Evolutionary conservation across 148 eudicot species (phyloP).

Genomic region (Spergularia bocconei): DNA sequence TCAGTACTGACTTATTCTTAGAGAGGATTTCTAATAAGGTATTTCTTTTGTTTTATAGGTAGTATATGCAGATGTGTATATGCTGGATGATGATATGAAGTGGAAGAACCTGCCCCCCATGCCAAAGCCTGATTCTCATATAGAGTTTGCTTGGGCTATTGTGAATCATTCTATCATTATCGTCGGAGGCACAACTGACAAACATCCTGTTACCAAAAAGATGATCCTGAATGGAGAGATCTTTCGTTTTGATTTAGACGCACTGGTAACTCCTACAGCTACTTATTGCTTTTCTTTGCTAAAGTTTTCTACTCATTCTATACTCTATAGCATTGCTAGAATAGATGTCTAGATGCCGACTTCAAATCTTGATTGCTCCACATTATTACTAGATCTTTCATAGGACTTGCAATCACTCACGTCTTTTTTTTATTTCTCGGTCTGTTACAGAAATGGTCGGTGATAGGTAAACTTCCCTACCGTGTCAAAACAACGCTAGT

Average conservation of each 20-base stretch:
- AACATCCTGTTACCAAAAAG: constrained; percentile 88
- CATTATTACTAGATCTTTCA: too few species aligned
- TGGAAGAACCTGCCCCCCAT: constrained; percentile 91
- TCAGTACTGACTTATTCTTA: not conserved
- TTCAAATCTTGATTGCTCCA: not conserved
- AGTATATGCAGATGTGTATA: constrained; percentile 79
- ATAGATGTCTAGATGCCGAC: not conserved
- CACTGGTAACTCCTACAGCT: constrained; percentile 46
- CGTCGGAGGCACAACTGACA: constrained; percentile 96
- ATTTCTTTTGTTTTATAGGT: constrained; percentile 40
- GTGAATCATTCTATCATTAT: constrained; percentile 72
- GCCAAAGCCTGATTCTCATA: constrained; percentile 98
- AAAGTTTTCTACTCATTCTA: not conserved
- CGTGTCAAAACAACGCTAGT: constrained; percentile 94
- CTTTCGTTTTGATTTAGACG: constrained; percentile 67
- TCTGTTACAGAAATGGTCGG: constrained; percentile 74
- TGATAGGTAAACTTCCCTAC: constrained; percentile 84
- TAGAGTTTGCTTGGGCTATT: constrained; percentile 90
- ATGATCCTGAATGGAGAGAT: constrained; percentile 81
- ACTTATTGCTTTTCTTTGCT: not conserved
- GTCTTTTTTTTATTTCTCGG: not conserved
- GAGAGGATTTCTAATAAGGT: not conserved
- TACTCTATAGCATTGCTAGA: not conserved
- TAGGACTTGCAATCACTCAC: not conserved
- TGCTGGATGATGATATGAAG: constrained; percentile 94